Evolutionary conservation across 495 filamentous ascomycete genomes (phyloP), one percentile per base, ranked within the genome.

Genomic region (Neurospora sublineolata): DNA sequence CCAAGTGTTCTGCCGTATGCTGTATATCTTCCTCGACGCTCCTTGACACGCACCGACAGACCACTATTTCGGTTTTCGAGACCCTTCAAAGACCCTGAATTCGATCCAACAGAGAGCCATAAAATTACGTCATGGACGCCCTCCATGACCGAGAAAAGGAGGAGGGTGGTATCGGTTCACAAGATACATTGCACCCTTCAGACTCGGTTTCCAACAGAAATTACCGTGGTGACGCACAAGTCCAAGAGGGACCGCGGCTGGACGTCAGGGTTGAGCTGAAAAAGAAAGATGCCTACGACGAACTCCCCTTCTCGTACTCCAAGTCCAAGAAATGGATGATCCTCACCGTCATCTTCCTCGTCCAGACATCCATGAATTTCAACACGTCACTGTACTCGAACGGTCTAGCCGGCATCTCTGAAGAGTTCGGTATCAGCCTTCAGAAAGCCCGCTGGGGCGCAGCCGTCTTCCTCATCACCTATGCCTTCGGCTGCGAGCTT

Each of bases 331-430:
- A 93, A 79, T 94, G 91, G 91, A 85, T 77, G 68, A 91, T 93
- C 75, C 84, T 93, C 46, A 86, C 83, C 36, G 85, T 93, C 72
- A 90, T 94, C 77, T 93, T 93, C 81, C 77, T 86, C 46, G 89
- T 94, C 8, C 92, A 93, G 75, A 88, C 89, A 68, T 93, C 91
- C 5, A 94, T 94, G 91, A 94, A 94, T 83, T 91, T 93, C 84
- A 93, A 93, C 83, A 90, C 89, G 11, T 88, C 87, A 38, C 84
- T 92, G 12, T 93, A 92, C 79, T 84, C 88, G 42, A 91, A 91
- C 75, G 91, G 86, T 16, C 79, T 93, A 14, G 73, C 73, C 0
- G 87, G 87, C 7, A 86, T 94, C 71, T 82, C 86, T 1, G 79
- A 87, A 58, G 79, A 90, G 42, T 93, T 91, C 77, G 67, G 82